These are phyloP conservation scores for Claviceps sp. DNA, from an alignment of 2,329 filamentous ascomycete species.

Conservation along the genomic window DNA sequence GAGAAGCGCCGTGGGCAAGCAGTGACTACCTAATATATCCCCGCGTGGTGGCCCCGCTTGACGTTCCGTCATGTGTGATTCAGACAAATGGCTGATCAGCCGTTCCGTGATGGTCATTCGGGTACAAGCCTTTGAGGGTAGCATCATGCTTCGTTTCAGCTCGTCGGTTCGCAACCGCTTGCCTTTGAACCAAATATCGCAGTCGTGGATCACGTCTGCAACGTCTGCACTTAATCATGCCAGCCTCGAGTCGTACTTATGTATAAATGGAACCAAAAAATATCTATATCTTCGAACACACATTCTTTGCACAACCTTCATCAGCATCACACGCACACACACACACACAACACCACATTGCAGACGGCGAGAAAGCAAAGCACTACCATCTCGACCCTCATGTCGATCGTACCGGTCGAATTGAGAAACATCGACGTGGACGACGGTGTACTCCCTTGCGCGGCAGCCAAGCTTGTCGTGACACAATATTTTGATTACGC, in stretches of 20 bases:
- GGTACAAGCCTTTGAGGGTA: background rate
- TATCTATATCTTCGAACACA: too few species aligned
- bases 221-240: background rate
- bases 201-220: background rate
- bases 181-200: background rate
- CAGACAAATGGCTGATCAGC: background rate
- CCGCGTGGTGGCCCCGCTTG: background rate
- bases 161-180: background rate
- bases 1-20: background rate
- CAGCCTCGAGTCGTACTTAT: background rate
- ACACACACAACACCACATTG: too few species aligned
- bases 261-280: background rate
- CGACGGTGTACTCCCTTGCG: slow-evolving; percentile 24
- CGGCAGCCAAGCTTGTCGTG: slow-evolving; percentile 32
- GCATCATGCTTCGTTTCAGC: background rate
- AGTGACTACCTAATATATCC: background rate
- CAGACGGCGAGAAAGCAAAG: background rate
- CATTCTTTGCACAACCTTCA: background rate
- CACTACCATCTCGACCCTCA: slow-evolving; percentile 3
- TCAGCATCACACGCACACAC: background rate
- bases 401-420: slow-evolving; percentile 9
- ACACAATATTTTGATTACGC: slow-evolving; percentile 26
- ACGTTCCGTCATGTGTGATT: background rate
- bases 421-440: slow-evolving; percentile 16
- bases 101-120: background rate